A percentile compares a stretch with the other conserved stretches of the same genome.
These are phyloP conservation scores for Aureobasidium vineae DNA, from an alignment of 2,329 filamentous ascomycete species.

Conservation along the genomic window DNA sequence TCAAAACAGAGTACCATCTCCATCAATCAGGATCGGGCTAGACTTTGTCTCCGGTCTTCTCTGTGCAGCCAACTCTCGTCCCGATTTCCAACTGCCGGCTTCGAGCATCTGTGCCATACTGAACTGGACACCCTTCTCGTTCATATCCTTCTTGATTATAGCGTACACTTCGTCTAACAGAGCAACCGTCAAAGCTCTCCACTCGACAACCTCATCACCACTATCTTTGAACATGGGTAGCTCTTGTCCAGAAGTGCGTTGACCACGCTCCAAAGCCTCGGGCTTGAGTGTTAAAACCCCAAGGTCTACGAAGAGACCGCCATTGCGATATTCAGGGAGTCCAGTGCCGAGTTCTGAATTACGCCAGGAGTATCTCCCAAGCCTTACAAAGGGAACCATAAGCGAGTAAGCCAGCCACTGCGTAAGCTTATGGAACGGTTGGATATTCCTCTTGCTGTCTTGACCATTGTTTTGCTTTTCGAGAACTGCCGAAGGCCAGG, in stretches of 20 bases:
- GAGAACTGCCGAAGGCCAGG: constrained; percentile 68
- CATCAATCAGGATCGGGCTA: constrained; percentile 43
- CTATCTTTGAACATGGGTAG: constrained; percentile 66
- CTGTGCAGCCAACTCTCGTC: constrained; percentile 44
- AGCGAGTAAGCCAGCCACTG: constrained; percentile 89
- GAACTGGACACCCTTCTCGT: constrained; percentile 51
- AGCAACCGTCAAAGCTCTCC: constrained; percentile 68
- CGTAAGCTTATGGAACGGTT: constrained; percentile 65
- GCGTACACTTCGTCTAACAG: constrained; percentile 65
- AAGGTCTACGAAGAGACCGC: constrained; percentile 71
- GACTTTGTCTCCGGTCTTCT: constrained; percentile 39
- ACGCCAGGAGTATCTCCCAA: constrained; percentile 53
- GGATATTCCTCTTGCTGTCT: constrained; percentile 67
- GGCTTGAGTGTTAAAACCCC: constrained; percentile 54
- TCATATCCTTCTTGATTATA: constrained; percentile 65
- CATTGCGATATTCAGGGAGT: constrained; percentile 85
- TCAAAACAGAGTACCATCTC: constrained; percentile 45
- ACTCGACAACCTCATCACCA: constrained; percentile 72
- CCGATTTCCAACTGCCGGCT: constrained; percentile 92
- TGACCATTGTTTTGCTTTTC: constrained; percentile 43
- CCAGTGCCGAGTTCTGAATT: constrained; percentile 67
- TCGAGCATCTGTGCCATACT: constrained; percentile 84
- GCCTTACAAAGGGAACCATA: constrained; percentile 64
- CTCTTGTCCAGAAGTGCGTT: constrained; percentile 60
- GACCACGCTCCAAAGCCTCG: constrained; percentile 53